Base-by-base conservation (phyloP, 2,329 filamentous ascomycete genomes). In the Penicillium olsonii region DNA sequence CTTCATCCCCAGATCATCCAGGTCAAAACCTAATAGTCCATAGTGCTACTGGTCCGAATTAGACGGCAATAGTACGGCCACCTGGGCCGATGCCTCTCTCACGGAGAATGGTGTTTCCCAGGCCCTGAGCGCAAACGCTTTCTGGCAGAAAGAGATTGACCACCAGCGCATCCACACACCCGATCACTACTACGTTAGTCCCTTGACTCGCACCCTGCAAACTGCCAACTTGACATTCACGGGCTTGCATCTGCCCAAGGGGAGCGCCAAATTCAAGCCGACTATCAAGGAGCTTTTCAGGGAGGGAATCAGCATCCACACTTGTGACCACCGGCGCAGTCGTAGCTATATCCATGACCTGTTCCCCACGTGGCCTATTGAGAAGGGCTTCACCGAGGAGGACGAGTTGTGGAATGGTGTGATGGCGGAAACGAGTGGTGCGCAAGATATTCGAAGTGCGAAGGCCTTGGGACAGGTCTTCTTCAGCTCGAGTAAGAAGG, bases 231-330 rank as follows among this genome's bases (percentile, higher is more conserved):
- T 80, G 11, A 83, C 80, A 0, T 85, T 82, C 57, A 48, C 59
- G 0, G 71, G 67, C 0, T 62, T 84, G 2, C 43, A 66, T 1
- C 53, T 83, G 3, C 78, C 79, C 0, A 45, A 45, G 17, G 49
- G 52, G 6, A 61, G 68, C 12, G 60, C 67, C 14, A 68, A 70
- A 0, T 84, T 84, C 55, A 60, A 67, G 5, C 82, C 81, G 0
- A 66, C 74, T 0, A 66, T 85, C 55, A 83, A 83, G 60, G 82
- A 84, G 61, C 64, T 76, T 24, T 71, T 84, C 41, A 72, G 82
- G 14, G 83, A 85, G 63, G 75, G 75, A 2, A 77, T 84, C 29
- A 80, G 78, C 34, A 74, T 81, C 33, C 82, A 85, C 63, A 85
- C 82, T 0, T 85, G 83, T 55, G 81, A 85, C 61, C 75, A 78